phyloP scores from a whole-genome alignment of 352 stramenopile genomes.

The Pythium aphanidermatum region DNA sequence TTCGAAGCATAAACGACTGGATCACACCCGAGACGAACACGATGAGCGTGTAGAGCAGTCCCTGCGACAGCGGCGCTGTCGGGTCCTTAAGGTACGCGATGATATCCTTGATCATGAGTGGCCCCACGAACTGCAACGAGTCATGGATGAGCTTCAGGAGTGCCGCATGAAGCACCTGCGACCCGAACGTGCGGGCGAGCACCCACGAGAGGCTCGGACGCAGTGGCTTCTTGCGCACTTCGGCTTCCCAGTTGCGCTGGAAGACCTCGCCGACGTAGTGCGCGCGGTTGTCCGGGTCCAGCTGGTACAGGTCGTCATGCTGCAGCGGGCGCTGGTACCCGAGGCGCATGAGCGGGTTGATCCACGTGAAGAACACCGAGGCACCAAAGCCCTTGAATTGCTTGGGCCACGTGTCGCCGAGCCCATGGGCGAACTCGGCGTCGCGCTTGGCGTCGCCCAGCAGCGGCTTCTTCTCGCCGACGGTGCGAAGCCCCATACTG shows the following conservation, averaged over 20 bases:
- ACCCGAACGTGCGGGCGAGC: constrained; percentile 49
- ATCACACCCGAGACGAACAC: constrained; percentile 59
- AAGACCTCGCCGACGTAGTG: constrained; percentile 39
- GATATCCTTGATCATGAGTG: constrained; percentile 82
- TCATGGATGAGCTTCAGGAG: constrained; percentile 80
- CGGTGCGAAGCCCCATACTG: background rate
- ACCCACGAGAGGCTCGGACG: constrained; percentile 50
- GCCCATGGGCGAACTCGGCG: constrained; percentile 5
- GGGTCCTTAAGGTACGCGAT: constrained; percentile 74
- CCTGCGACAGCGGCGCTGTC: constrained; percentile 38
- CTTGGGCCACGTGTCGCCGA: constrained; percentile 48
- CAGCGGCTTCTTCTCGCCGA: constrained; percentile 23
- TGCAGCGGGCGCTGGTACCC: constrained; percentile 56
- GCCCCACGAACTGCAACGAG: constrained; percentile 78
- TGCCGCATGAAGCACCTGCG: constrained; percentile 28
- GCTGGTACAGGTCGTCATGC: constrained; percentile 76
- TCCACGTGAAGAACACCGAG: constrained; percentile 25
- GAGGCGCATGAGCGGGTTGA: constrained; percentile 10
- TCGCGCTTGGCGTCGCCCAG: constrained; percentile 7
- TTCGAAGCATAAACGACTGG: constrained; percentile 61
- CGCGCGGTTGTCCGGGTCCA: constrained; percentile 71
- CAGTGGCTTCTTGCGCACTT: constrained; percentile 18
- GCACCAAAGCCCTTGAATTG: constrained; percentile 47
- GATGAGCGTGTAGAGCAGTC: constrained; percentile 44
- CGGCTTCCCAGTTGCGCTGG: constrained; percentile 30